Base-by-base conservation (phyloP, 495 filamentous ascomycete genomes). In the Neurospora sp. region DNA sequence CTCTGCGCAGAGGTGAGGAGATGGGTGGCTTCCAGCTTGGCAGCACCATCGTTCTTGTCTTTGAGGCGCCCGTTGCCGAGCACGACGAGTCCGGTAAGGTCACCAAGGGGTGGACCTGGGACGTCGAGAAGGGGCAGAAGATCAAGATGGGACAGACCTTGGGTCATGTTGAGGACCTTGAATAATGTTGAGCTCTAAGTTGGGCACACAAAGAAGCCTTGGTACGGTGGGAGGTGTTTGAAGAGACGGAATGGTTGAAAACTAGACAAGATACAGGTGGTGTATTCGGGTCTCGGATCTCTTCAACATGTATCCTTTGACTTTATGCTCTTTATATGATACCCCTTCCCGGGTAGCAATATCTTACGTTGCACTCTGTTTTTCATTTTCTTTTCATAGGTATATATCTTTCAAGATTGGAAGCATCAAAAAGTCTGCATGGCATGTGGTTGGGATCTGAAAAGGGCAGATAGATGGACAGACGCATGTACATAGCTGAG, bases 21-120 rank as follows among this genome's bases (percentile, higher is more conserved):
- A 98, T 99, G 93, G 96, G 96, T 35, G 96, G 96, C 0, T 99
- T 99, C 82, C 94, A 96, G 84, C 86, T 99, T 27, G 96, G 96
- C 31, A 98, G 94, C 79, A 94, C 95, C 0, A 91, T 99, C 73
- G 96, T 99, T 42, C 84, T 99, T 40, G 94, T 98, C 5, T 99
- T 99, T 83, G 96, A 99, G 81, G 96, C 95, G 44, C 96, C 96
- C 0, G 90, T 90, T 74, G 88, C 89, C 8, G 81, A 82, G 46
- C 85, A 87, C 71, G 92, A 89, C 70, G 88, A 90, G 70, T 81
- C 88, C 87, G 78, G 91, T 88, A 44, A 89, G 85, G 87, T 78
- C 69, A 85, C 85, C 71, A 90, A 87, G 38, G 94, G 93, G 14
- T 98, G 93, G 88, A 88, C 84, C 76, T 99, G 94, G 93, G 83